Conservation (phyloP, 352 stramenopile species). For the Phytophthora fragariaefolia region DNA sequence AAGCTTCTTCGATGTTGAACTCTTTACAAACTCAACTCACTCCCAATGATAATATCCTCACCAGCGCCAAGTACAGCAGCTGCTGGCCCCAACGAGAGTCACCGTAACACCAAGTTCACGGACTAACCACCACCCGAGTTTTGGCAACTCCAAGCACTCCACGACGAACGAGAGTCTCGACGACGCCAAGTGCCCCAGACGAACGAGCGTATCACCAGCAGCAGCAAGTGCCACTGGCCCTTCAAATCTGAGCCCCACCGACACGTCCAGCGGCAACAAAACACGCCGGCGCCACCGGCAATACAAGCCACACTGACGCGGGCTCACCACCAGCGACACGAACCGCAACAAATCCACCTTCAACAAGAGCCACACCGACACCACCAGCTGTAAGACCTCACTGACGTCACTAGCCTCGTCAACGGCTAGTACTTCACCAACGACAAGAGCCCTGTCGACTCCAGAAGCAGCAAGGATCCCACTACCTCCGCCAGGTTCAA, state of each 20-base stretch:
- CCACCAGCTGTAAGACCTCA: background rate
- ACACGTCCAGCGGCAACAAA: background rate
- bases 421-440: background rate
- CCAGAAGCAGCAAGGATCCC: background rate
- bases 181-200: too few species aligned
- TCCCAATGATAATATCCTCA: background rate
- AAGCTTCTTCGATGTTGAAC: background rate
- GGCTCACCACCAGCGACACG: background rate
- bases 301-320: background rate
- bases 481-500: background rate
- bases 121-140: too few species aligned
- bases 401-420: background rate
- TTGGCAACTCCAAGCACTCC: too few species aligned
- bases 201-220: too few species aligned
- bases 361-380: background rate
- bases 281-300: background rate
- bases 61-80: too few species aligned
- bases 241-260: background rate
- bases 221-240: background rate
- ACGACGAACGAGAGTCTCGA: too few species aligned
- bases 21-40: background rate
- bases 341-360: background rate
- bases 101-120: background rate
- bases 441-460: background rate
- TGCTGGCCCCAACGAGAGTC: background rate